Base-by-base conservation (phyloP, 257 asterid species). In the Striga asiatica region DNA sequence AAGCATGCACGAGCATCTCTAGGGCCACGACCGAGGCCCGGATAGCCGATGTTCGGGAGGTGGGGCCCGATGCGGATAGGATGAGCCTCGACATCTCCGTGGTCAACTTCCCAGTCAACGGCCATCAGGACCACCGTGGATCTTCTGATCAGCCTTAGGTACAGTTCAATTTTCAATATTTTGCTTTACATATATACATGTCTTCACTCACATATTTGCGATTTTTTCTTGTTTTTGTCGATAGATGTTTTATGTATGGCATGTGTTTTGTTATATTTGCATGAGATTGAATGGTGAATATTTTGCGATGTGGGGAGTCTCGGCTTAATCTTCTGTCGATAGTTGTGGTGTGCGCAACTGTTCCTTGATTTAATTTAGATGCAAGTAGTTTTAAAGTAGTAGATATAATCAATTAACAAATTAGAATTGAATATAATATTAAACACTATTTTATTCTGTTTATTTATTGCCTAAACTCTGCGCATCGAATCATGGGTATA, bases 41-140 rank as follows among this genome's bases (percentile, higher is more conserved):
- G 22, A 79, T 86, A 66, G 93, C 98, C 13, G 92, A 91, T 48
- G 98, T 91, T 20, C 70, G 94, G 71, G 98, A 87, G 73, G 89
- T 91, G 27, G 75, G 84, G 32, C 82, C 82, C 5, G 89, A 72
- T 58, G 73, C 72, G 16, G 88, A 75, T 64, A 64, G 69, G 38
- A 76, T 57, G 71, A 84, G 94, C 73, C 81, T 61, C 28, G 98
- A 91, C 68, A 87, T 91, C 50, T 74, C 95, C 0, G 94, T 80
- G 8, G 95, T 81, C 56, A 64, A 58, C 48, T 71, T 66, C 61
- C 89, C 93, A 8, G 69, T 55, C 49, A 71, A 81, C 37, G 66
- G 69, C 6, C 84, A 76, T 63, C 86, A 74, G 35, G 84, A 83
- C 17, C 84, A 86, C 14, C n/a, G n/a, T n/a, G 79, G 57, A 49